Evolutionary conservation across 2,329 filamentous ascomycete species (phyloP), one percentile per base, ranked within the genome.

Genomic region (Clarireedia hainanense): DNA sequence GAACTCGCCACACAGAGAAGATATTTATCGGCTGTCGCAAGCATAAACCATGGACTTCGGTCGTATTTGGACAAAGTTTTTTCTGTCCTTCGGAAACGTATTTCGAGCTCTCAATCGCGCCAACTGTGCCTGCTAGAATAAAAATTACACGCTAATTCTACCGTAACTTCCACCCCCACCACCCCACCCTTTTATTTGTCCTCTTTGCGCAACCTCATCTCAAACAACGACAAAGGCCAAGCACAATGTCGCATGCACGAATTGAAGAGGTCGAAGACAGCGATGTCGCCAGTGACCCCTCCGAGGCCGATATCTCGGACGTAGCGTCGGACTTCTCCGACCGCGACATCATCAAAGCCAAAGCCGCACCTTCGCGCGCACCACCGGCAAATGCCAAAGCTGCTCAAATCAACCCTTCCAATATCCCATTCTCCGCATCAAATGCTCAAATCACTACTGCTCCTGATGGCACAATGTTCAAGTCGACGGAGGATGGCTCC

Each of bases 181-280:
- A 26, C 47, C 47, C 52, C 52, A 54, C 52, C 34, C 26, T n/a
- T 14, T 30, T 36, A 37, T 24, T 20, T 40, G 37, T 42, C 39
- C 39, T 20, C 17, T 42, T 24, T 24, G 48, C 34, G 27, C n/a
- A 40, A 43, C 23, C 34, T 52, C 42, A 48, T 37, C 47, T 27
- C 42, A 37, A 36, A 36, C 50, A 52, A 20, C 50, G 27, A 52
- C 53, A 60, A 53, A 52, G 14, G 30, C 30, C 50, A 58, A 67
- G 74, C 30, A 34, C 30, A 34, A 94, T 95, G 90, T 88, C 89
- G 46, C 85, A 94, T 76, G 84, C 91, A 58, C 85, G 86, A 59
- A 86, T 97, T 72, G 94, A 99, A 80, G 94, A 97, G 73, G 86
- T 96, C 60, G 89, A 85, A 58, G 90, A 95, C 76, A 84, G 80